Base-by-base conservation (phyloP, 768 basidiomycete genomes). In the Lentinula lateritia region DNA sequence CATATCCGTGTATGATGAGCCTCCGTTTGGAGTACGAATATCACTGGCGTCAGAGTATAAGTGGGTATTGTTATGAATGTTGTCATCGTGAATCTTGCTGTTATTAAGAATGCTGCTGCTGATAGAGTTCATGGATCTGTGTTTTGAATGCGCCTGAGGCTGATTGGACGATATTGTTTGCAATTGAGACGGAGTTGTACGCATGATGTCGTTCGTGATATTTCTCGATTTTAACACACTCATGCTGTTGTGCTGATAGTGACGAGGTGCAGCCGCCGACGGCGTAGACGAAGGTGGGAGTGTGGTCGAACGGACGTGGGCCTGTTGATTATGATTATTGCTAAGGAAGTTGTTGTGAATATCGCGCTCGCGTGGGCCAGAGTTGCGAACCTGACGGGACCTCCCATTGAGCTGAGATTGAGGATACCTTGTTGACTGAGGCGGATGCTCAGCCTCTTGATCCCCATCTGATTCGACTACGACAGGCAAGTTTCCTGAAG, bases 231-330 rank as follows among this genome's bases (percentile, higher is more conserved):
- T 71, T 7, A 76, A 71, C 58, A 79, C 71, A 63, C 79, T 81
- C 76, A 81, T 76, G 64, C 79, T 81, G 61, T 67, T 81, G 63
- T 80, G 80, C 67, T 80, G 79, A 64, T 73, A 76, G 67, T 82
- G 81, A 12, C 80, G 72, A 64, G 71, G 65, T 23, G n/a, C 35
- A 9, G 46, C 32, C 45, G 56, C 20, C 9, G 61, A 66, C 64
- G 73, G 60, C 63, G 74, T 65, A 52, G 72, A 66, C 10, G 76
- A 79, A 61, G 75, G 76, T 23, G 80, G 80, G 62, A 80, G 74
- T 36, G 80, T 81, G 41, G 78, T 75, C 32, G 78, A 76, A 41
- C 80, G 76, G 60, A 78, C 69, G 64, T 81, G 80, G 41, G 74
- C 71, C 52, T 74, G 72, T 46, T 55, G 60, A 43, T 62, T 61